Evolutionary conservation across 169 alveolate genomes (phyloP).

Genomic region (Plasmodium yoelii): DNA sequence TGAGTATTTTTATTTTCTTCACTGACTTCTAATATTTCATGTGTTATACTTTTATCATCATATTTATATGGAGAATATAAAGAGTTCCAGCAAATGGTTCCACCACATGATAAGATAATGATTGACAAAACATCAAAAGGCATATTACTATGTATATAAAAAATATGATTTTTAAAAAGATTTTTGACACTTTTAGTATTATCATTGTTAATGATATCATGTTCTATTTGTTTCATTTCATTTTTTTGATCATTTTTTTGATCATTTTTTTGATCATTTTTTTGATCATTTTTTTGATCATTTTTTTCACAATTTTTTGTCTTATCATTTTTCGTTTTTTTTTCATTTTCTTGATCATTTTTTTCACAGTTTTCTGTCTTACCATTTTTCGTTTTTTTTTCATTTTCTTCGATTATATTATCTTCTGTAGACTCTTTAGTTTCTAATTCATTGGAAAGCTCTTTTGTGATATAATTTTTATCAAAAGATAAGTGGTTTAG

Average conservation of each 20-base stretch:
- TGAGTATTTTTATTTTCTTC: constrained; percentile 81
- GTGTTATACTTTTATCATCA: constrained; percentile 24
- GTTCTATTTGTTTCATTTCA: constrained; percentile 1
- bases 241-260: not conserved
- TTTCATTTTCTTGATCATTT: not conserved
- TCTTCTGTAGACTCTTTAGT: not conserved
- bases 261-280: no score
- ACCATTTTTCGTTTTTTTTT: not conserved
- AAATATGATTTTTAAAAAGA: constrained; percentile 37
- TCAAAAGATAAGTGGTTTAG: constrained; percentile 37
- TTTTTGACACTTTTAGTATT: constrained; percentile 7
- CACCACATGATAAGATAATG: constrained; percentile 58
- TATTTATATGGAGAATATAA: constrained; percentile 8
- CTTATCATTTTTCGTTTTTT: not conserved
- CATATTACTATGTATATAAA: constrained; percentile 60
- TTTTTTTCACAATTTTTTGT: not conserved
- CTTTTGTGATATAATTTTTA: not conserved
- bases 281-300: not conserved
- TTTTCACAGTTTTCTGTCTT: not conserved
- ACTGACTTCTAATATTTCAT: constrained; percentile 64
- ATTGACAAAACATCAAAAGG: constrained; percentile 41
- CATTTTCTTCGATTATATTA: not conserved
- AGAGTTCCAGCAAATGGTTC: constrained; percentile 38
- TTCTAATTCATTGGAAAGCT: not conserved
- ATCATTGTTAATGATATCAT: constrained; percentile 9